Evolutionary conservation across 2,329 filamentous ascomycete species (phyloP), one percentile per base, ranked within the genome.

Genomic region (Neonectria punicea): DNA sequence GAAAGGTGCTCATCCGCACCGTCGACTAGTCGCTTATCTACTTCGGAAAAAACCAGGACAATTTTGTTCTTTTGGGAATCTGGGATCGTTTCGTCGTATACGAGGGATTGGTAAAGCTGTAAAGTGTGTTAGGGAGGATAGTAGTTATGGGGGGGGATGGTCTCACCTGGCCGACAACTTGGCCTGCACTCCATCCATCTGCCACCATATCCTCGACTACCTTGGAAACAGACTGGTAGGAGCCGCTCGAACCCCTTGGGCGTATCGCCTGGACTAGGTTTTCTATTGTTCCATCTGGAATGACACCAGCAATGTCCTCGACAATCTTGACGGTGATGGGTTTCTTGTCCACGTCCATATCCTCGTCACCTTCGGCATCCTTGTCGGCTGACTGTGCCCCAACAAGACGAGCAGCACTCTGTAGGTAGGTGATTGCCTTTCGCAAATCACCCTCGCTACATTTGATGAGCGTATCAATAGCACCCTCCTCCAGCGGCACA

Each of bases 221-320:
- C 69, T 89, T 89, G 0, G 93, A 89, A 16, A 99, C 88, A 13
- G 87, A 85, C 65, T 89, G 86, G 75, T 97, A 99, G 0, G 89
- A 85, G 14, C 87, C 84, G 1, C 86, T 86, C 41, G 85, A 85
- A 25, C 86, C 86, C 69, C 84, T 87, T 5, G 93, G 93, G 71
- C 92, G 91, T 82, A 98, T 92, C 18, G 93, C 92, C 65, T 88
- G 81, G 13, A 93, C 83, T 16, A 99, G 84, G 9, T 79, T 80
- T 60, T 92, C 86, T 54, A 99, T 89, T 1, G 93, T 93, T 11
- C 78, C 73, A 14, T 90, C 86, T 0, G 97, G 96, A 70, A 99
- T 94, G 2, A 98, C 93, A 60, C 97, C 96, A 1, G 96, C 95
- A 77, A 99, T 99, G 74, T 99, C 96, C 77, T 98, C 93, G 51